phyloP scores from a whole-genome alignment of 164 flowering plant genomes.

The Chimonanthus praecox region DNA sequence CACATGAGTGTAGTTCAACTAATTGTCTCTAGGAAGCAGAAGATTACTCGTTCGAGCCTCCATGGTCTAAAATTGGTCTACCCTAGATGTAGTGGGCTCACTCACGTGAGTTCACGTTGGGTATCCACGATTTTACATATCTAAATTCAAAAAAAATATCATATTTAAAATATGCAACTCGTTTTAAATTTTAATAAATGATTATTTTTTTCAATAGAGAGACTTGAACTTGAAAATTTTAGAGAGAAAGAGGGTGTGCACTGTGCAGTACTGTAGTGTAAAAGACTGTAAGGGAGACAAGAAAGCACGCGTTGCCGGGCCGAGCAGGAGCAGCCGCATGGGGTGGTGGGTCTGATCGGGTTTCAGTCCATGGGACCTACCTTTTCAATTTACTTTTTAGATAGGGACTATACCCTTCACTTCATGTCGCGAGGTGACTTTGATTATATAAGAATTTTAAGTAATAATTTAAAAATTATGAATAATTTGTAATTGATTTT shows the following conservation, averaged over 20 bases:
- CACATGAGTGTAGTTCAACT: not conserved
- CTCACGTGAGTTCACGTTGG: not conserved
- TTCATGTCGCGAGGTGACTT: too few species aligned
- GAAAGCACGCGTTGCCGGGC: slow-evolving; percentile 28
- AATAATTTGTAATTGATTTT: too few species aligned
- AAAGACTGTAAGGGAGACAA: slow-evolving; percentile 1
- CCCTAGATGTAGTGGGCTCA: not conserved
- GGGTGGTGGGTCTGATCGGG: slow-evolving; percentile 19
- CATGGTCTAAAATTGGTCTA: not conserved
- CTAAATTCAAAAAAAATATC: too few species aligned
- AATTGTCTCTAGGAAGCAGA: not conserved
- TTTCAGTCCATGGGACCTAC: not conserved
- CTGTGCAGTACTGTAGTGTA: not conserved
- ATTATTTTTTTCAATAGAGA: not conserved
- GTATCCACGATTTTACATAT: not conserved
- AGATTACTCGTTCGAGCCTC: too few species aligned
- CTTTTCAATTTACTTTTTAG: too few species aligned
- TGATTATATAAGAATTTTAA: too few species aligned
- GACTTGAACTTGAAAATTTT: not conserved
- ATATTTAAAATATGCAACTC: too few species aligned
- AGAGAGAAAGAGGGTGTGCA: slow-evolving; percentile 1
- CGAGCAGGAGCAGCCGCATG: slow-evolving; percentile 23
- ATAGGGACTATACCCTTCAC: too few species aligned
- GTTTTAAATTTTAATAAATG: too few species aligned
- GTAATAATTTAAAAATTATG: too few species aligned